Percentiles rank a stretch among this genome's conserved stretches.
These are phyloP conservation scores for Boletus rufocinnamomeus DNA, from an alignment of 768 basidiomycete genomes.

Conservation along the genomic window DNA sequence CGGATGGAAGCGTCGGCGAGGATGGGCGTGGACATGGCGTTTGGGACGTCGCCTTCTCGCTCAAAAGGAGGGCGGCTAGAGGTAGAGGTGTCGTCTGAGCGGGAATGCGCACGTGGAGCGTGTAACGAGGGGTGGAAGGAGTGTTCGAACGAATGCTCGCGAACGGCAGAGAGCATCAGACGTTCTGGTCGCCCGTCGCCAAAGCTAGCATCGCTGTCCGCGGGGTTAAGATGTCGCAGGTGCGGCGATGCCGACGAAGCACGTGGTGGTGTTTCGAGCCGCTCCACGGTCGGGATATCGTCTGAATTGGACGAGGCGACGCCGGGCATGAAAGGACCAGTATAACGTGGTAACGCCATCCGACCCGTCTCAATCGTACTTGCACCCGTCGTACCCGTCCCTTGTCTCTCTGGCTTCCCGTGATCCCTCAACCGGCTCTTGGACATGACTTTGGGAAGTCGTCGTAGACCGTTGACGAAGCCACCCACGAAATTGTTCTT, in stretches of 20 bases:
- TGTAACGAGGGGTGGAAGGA: slow-evolving; percentile 13
- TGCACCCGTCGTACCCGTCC: not conserved
- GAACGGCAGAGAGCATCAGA: slow-evolving; percentile 27
- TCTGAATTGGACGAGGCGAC: slow-evolving; percentile 29
- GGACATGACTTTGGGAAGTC: slow-evolving; percentile 38
- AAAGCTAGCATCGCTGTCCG: slow-evolving; percentile 25
- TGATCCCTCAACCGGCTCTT: slow-evolving; percentile 31
- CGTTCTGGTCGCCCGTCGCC: slow-evolving; percentile 29
- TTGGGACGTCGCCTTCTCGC: slow-evolving; percentile 23
- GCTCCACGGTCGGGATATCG: slow-evolving; percentile 32
- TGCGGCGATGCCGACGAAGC: slow-evolving; percentile 29
- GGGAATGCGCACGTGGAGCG: slow-evolving; percentile 21
- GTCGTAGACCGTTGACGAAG: slow-evolving; percentile 33
- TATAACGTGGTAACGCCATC: slow-evolving; percentile 22
- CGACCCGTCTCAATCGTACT: slow-evolving; percentile 18
- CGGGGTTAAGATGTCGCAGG: slow-evolving; percentile 14
- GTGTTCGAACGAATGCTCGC: slow-evolving; percentile 26
- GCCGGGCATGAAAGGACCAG: slow-evolving; percentile 21
- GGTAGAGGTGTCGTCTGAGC: slow-evolving; percentile 21
- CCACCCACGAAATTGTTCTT: slow-evolving; percentile 32
- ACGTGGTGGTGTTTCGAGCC: slow-evolving; percentile 28
- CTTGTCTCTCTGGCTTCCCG: slow-evolving; percentile 27
- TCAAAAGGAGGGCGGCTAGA: slow-evolving; percentile 31
- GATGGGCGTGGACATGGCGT: slow-evolving; percentile 34
- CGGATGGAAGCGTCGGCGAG: slow-evolving; percentile 28